A percentile compares a stretch with the other conserved stretches of the same genome.
Conservation (phyloP, 768 basidiomycete species). For the Hebeloma cylindrosporum region DNA sequence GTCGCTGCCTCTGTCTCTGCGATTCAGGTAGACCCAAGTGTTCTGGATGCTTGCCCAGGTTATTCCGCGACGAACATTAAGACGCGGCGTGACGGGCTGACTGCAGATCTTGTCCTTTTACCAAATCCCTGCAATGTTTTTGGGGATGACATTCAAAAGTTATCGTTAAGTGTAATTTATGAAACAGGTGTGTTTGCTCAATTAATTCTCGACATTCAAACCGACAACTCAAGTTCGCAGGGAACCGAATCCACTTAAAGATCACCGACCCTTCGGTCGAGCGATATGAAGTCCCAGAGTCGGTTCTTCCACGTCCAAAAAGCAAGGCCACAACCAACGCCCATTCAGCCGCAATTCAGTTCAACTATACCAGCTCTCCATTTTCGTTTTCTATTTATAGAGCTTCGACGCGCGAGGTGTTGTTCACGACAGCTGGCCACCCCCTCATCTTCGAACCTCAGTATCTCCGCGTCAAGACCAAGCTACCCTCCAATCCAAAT, state of each 20-base stretch:
- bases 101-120: conserved; percentile 53
- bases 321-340: conserved; percentile 27
- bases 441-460: conserved; percentile 76
- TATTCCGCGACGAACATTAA: conserved; percentile 52
- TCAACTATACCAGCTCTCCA: conserved; percentile 58
- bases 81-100: conserved; percentile 37
- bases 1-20: not conserved
- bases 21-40: conserved; percentile 30
- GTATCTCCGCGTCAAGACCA: conserved; percentile 71
- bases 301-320: conserved; percentile 56
- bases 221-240: conserved; percentile 30
- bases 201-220: not conserved
- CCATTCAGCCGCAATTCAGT: conserved; percentile 45
- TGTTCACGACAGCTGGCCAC: conserved; percentile 61
- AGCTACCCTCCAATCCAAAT: conserved; percentile 58
- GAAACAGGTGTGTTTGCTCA: conserved; percentile 46
- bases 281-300: conserved; percentile 66
- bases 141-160: conserved; percentile 49
- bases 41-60: conserved; percentile 60
- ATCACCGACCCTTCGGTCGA: conserved; percentile 48
- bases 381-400: conserved; percentile 63
- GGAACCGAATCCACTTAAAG: conserved; percentile 65
- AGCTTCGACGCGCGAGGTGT: conserved; percentile 45
- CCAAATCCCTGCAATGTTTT: conserved; percentile 58
- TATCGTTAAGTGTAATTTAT: conserved; percentile 54